Conservation (phyloP, 2,329 filamentous ascomycete species). For the Dactylella cylindrospora region DNA sequence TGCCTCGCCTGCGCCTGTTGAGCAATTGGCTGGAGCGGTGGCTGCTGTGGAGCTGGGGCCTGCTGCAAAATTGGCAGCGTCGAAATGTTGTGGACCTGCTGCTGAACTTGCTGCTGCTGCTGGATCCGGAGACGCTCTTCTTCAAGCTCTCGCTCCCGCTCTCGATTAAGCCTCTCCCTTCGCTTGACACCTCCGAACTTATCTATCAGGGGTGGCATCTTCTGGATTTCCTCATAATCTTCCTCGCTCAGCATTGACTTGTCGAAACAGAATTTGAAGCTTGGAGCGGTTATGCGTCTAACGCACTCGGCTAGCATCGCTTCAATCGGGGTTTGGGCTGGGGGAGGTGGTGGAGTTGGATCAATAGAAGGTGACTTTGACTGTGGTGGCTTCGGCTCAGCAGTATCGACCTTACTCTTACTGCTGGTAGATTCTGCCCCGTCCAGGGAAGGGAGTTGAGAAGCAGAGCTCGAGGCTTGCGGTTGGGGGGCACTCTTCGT, state of each 20-base stretch:
- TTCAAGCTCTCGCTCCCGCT: slow-evolving; percentile 57
- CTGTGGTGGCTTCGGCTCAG: slow-evolving; percentile 23
- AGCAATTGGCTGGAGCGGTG: slow-evolving; percentile 63
- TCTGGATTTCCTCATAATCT: slow-evolving; percentile 53
- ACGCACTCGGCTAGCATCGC: slow-evolving; percentile 32
- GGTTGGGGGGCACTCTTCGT: slow-evolving; percentile 6
- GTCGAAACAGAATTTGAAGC: slow-evolving; percentile 39
- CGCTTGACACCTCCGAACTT: slow-evolving; percentile 78
- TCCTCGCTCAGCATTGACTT: slow-evolving; percentile 47
- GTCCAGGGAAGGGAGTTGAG: slow-evolving; percentile 10
- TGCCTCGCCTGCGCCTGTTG: slow-evolving; percentile 49
- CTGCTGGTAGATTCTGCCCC: slow-evolving; percentile 21
- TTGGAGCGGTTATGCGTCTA: slow-evolving; percentile 23
- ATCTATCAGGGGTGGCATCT: slow-evolving; percentile 79
- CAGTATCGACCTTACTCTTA: slow-evolving; percentile 26
- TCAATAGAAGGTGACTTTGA: slow-evolving; percentile 7
- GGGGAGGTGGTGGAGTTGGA: not conserved
- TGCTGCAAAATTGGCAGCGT: slow-evolving; percentile 44
- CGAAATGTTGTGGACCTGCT: slow-evolving; percentile 45
- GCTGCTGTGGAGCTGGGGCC: slow-evolving; percentile 61
- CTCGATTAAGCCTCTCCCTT: slow-evolving; percentile 67
- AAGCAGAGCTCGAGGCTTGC: slow-evolving; percentile 16
- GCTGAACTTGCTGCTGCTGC: slow-evolving; percentile 46
- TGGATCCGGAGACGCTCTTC: slow-evolving; percentile 45
- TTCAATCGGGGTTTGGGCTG: slow-evolving; percentile 9